Evolutionary conservation across 495 filamentous ascomycete genomes (phyloP), one percentile per base, ranked within the genome.

Genomic region (Penicillium salamii): DNA sequence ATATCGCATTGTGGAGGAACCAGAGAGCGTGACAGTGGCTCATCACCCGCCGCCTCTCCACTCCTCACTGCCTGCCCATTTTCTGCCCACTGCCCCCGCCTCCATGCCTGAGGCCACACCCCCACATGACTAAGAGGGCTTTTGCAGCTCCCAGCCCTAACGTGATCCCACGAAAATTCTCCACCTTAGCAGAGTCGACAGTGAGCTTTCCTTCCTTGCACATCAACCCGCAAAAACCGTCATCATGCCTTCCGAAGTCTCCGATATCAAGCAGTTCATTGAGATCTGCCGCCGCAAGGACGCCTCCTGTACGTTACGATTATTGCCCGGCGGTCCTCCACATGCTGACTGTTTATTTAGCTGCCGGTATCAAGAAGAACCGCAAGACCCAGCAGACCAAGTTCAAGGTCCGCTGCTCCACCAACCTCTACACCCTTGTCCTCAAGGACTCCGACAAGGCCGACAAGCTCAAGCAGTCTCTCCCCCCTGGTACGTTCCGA

Each of bases 211-310:
- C 46, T n/a, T 41, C 48, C 47, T 49, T 46, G 46, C 46, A 54
- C 50, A 37, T 51, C 46, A 26, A 29, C 42, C n/a, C n/a, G n/a
- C n/a, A n/a, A n/a, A n/a, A 58, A 63, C 53, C 61, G 61, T 70
- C 79, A 83, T 43, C 57, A 99, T 99, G 93, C 93, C 93, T 86
- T 82, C 84, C 65, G 91, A 97, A 91, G 85, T 97, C 74, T 87
- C 86, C 67, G 95, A 97, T 67, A 97, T 99, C 86, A 99, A 97
- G 89, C 78, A 96, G 80, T 99, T 99, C 87, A 95, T 99, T 77
- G 95, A 99, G 88, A 92, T 97, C 80, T 96, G 89, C 87, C 85
- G 91, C 76, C 88, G 93, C 66, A 93, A 93, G 77, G 93, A 99
- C 82, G 93, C 95, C 66, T 91, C 88, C 65, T 95, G 91, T 96